Conservation (phyloP, 345 rosid species). For the Salix dunnii region DNA sequence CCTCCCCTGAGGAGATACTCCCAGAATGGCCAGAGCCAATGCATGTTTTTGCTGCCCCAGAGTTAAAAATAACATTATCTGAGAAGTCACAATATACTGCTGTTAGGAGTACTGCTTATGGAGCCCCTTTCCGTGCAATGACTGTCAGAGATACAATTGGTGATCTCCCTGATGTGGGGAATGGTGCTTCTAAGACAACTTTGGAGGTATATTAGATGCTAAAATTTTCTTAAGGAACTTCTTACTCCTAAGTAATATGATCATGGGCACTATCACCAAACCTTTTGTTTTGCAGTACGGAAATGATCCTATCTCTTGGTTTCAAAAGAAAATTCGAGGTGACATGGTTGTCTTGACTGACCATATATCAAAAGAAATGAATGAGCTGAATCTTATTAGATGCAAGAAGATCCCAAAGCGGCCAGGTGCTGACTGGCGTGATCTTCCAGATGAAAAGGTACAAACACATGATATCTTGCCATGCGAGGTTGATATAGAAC, state of each 20-base stretch:
- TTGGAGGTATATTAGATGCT: conserved; percentile 37
- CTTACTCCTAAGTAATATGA: no score
- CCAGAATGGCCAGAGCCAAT: conserved; percentile 99
- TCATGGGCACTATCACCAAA: background rate
- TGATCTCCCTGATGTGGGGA: conserved; percentile 70
- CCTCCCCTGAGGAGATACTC: conserved; percentile 72
- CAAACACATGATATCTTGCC: background rate
- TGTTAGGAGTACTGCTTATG: conserved; percentile 61
- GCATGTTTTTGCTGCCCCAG: conserved; percentile 72
- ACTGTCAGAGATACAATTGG: conserved; percentile 91
- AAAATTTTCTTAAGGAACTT: background rate
- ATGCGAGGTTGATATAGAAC: background rate
- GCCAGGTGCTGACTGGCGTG: conserved; percentile 94
- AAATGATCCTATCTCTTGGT: conserved; percentile 69
- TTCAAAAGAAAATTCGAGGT: conserved; percentile 69
- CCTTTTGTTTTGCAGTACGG: conserved; percentile 42
- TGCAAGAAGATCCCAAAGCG: conserved; percentile 72
- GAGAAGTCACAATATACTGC: conserved; percentile 57
- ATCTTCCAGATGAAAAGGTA: conserved; percentile 75
- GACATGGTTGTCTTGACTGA: conserved; percentile 47
- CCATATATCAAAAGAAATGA: conserved; percentile 81
- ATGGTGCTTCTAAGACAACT: conserved; percentile 54
- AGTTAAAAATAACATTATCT: conserved; percentile 56
- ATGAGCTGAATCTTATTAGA: conserved; percentile 65
- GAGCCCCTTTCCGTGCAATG: conserved; percentile 88